Percentiles rank a stretch among this genome's conserved stretches.
phyloP scores from a whole-genome alignment of 805 yeast species.

The Brettanomyces bruxellensis region DNA sequence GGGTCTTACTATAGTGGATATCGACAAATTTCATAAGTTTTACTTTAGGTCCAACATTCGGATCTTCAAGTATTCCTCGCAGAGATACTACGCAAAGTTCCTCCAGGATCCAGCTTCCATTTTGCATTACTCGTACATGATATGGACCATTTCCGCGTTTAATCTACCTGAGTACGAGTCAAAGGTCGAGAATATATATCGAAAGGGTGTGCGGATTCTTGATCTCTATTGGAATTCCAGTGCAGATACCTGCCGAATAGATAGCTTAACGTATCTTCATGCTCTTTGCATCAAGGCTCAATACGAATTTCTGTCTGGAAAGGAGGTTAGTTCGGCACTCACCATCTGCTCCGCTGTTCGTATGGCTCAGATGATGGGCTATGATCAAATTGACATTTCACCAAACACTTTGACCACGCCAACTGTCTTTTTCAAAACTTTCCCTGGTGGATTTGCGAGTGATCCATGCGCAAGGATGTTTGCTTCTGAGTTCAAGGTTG shows the following conservation, averaged over 20 bases:
- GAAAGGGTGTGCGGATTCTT: slow-evolving; percentile 8
- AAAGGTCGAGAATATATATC: slow-evolving; percentile 12
- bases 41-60: slow-evolving; percentile 8
- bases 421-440: slow-evolving; percentile 9
- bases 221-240: slow-evolving; percentile 13
- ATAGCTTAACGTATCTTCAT: slow-evolving; percentile 18
- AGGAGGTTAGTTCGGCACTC: slow-evolving; percentile 19
- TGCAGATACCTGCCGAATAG: slow-evolving; percentile 9
- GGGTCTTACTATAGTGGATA: slow-evolving; percentile 14
- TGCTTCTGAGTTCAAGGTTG: slow-evolving; percentile 6
- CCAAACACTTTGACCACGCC: slow-evolving; percentile 11
- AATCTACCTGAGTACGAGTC: slow-evolving; percentile 11
- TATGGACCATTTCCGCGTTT: slow-evolving; percentile 16
- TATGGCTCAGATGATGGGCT: slow-evolving; percentile 21
- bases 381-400: slow-evolving; percentile 22
- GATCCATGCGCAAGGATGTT: neutral
- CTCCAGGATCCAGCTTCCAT: slow-evolving; percentile 11
- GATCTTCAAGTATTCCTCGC: slow-evolving; percentile 11
- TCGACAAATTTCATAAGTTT: slow-evolving; percentile 12
- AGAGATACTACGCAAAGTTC: slow-evolving; percentile 14
- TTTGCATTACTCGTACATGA: slow-evolving; percentile 14
- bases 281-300: slow-evolving; percentile 16
- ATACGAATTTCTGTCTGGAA: slow-evolving; percentile 19
- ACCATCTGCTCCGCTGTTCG: slow-evolving; percentile 20
- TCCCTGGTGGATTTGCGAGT: slow-evolving; percentile 3